Conservation (phyloP, 768 basidiomycete genomes). For the Rhizopogon roseolus region DNA sequence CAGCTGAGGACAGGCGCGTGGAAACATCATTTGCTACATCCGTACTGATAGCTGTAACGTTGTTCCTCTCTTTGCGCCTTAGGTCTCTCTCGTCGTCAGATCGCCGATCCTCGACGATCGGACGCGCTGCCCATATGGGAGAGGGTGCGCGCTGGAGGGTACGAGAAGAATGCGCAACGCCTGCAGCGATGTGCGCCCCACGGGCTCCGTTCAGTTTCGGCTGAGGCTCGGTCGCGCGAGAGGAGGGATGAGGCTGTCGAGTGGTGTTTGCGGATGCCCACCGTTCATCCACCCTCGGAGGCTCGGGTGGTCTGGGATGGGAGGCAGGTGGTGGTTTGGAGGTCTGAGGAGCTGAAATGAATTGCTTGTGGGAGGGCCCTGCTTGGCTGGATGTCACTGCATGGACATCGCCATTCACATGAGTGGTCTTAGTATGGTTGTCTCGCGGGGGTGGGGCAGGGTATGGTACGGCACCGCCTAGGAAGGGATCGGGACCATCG, state of each 20-base stretch:
- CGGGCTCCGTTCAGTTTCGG: conserved; percentile 3
- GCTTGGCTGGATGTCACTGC: conserved; percentile 1
- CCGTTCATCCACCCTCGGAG: conserved; percentile 18
- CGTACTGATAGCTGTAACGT: not conserved
- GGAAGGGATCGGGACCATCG: conserved; percentile 15
- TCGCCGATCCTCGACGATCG: conserved; percentile 22
- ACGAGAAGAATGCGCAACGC: conserved; percentile 27
- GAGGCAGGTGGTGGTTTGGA: conserved; percentile 13
- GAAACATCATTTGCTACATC: conserved; percentile 4
- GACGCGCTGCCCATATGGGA: conserved; percentile 25
- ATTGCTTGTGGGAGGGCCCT: conserved; percentile 11
- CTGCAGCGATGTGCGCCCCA: conserved; percentile 26
- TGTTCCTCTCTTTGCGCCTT: conserved; percentile 9
- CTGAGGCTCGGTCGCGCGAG: conserved; percentile 7
- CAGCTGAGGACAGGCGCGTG: conserved; percentile 27
- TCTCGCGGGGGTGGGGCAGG: conserved; percentile 22
- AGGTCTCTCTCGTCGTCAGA: conserved; percentile 26
- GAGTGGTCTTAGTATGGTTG: conserved; percentile 1
- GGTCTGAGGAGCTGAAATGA: conserved; percentile 9
- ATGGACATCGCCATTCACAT: conserved; percentile 11
- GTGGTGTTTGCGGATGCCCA: conserved; percentile 10
- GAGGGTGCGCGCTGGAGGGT: conserved; percentile 22
- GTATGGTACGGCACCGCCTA: conserved; percentile 17
- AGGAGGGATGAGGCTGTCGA: conserved; percentile 7
- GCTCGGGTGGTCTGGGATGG: conserved; percentile 18